A percentile compares a stretch with the other conserved stretches of the same genome.
phyloP scores from a whole-genome alignment of 2,329 filamentous ascomycete species.

The Akanthomyces muscarius region DNA sequence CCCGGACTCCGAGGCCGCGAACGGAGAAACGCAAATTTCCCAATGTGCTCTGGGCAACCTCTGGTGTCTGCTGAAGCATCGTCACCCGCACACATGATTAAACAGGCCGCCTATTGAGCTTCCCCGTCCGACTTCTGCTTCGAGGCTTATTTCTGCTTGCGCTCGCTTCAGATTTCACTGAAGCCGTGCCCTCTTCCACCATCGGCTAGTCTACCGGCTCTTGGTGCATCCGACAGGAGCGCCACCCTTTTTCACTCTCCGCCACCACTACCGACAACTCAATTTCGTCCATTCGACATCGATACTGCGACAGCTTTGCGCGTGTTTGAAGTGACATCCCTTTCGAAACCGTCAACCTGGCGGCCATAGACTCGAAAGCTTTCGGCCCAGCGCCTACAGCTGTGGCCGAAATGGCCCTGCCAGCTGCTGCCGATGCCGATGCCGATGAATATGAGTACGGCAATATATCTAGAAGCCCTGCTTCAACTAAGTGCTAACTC shows the following conservation, averaged over 20 bases:
- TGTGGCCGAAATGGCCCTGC: constrained; percentile 68
- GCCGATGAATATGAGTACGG: constrained; percentile 65
- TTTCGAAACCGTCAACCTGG: constrained; percentile 52
- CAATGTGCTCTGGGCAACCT: constrained; percentile 23
- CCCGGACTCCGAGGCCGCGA: constrained; percentile 36
- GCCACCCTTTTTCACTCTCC: constrained; percentile 11
- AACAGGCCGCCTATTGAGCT: neutral
- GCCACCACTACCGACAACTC: neutral
- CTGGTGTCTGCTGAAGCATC: constrained; percentile 14
- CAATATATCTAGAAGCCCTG: neutral
- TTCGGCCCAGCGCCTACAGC: constrained; percentile 62
- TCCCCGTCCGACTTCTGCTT: neutral
- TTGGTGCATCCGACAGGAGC: constrained; percentile 8
- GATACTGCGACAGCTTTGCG: neutral
- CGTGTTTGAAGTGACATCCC: constrained; percentile 15
- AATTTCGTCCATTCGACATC: neutral
- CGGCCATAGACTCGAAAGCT: constrained; percentile 55
- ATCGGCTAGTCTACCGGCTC: neutral
- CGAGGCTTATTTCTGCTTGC: neutral
- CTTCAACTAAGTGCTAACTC: neutral
- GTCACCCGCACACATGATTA: neutral
- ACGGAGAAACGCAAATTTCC: constrained; percentile 35
- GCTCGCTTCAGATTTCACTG: neutral
- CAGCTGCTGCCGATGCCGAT: constrained; percentile 54
- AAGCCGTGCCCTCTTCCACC: neutral